Evolutionary conservation across 352 stramenopile genomes (phyloP), one percentile per base, ranked within the genome.

Genomic region (Phytophthora agathidicida): DNA sequence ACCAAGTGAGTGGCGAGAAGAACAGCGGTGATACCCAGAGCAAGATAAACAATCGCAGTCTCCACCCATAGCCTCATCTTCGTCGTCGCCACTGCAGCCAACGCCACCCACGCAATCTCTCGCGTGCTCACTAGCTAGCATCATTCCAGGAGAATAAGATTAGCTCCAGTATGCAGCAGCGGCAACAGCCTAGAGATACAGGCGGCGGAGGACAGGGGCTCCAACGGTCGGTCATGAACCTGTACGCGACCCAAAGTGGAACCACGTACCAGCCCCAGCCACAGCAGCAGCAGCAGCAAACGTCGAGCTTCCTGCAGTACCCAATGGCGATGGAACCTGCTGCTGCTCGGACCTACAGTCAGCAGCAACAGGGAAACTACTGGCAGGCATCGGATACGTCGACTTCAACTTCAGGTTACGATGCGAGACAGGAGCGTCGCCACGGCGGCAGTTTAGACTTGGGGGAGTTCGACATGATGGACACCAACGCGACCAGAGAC

Each of bases 391-490:
- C 65, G n/a, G n/a, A n/a, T n/a, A n/a, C n/a, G n/a, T n/a, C n/a
- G n/a, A n/a, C n/a, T n/a, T n/a, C n/a, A n/a, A 16, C 65, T 17
- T 54, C 52, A 7, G 52, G 27, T 19, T 69, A 60, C 23, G n/a
- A n/a, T n/a, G 28, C 22, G 9, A 64, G 57, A 27, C 70, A 76
- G 17, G 42, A n/a, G n/a, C n/a, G 65, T 16, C 60, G 56, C 0
- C 49, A 65, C 7, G 41, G 27, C 0, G 49, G 31, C 13, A 72
- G 42, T 17, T 44, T 84, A 36, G 74, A 80, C 33, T 46, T 85
- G 23, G 46, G 28, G 11, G 74, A 76, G 44, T 63, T 83, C 10
- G 43, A 75, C 10, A 81, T 85, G 26, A 23, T 87, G 17, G 59
- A 68, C 33, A 35, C 58, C 17, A 52, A 43, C 13, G 39, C 51